Percentiles rank a stretch among this genome's conserved stretches.
phyloP scores from a whole-genome alignment of 257 asterid species.

The Lantana camara region DNA sequence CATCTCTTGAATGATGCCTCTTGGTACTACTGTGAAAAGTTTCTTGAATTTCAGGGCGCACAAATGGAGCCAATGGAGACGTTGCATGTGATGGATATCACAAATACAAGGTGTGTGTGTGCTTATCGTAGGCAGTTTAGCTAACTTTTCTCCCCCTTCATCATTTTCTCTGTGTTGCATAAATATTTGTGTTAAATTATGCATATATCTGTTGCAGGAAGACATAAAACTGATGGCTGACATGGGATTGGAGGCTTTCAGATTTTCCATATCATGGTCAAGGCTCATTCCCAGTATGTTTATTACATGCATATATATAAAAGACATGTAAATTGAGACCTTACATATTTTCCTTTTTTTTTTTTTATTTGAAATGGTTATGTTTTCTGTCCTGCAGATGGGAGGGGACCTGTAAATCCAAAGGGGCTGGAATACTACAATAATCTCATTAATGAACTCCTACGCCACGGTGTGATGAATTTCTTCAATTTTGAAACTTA shows the following conservation, averaged over 20 bases:
- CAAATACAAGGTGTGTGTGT: constrained; percentile 42
- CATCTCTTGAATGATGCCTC: neutral
- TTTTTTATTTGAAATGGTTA: neutral
- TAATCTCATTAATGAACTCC: constrained; percentile 40
- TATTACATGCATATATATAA: neutral
- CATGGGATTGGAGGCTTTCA: constrained; percentile 38
- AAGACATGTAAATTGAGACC: neutral
- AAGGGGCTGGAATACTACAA: constrained; percentile 50
- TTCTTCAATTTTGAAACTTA: neutral
- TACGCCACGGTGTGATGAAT: constrained; percentile 39
- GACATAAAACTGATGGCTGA: constrained; percentile 41
- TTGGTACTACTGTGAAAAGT: neutral
- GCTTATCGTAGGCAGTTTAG: neutral
- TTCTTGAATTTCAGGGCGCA: constrained; percentile 24
- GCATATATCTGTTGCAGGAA: constrained; percentile 27
- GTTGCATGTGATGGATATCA: constrained; percentile 51
- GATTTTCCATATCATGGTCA: constrained; percentile 48
- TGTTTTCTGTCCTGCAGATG: constrained; percentile 29
- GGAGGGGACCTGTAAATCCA: constrained; percentile 45
- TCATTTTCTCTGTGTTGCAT: neutral
- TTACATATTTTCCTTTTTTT: neutral
- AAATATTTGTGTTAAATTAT: neutral
- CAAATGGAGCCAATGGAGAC: constrained; percentile 43
- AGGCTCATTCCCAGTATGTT: constrained; percentile 46
- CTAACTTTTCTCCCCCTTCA: neutral